Conservation (phyloP, 2,329 filamentous ascomycete genomes). For the Colletotrichum siamense region DNA sequence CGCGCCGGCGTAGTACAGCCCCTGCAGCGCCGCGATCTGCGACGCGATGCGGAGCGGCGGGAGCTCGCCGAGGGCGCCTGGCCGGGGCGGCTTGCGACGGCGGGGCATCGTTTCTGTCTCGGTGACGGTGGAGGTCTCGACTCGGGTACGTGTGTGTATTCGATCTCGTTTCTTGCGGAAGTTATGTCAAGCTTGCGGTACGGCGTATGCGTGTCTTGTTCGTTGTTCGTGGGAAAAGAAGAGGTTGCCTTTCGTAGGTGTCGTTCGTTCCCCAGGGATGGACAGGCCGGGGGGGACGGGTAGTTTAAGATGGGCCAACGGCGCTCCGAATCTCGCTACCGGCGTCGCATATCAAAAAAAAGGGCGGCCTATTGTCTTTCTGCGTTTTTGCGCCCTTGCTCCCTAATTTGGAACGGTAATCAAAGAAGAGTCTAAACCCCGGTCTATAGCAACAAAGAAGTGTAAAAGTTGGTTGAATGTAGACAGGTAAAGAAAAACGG, state of each 20-base stretch:
- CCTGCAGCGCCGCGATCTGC: conserved; percentile 64
- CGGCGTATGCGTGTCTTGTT: neutral
- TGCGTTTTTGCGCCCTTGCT: neutral
- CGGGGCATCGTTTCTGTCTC: conserved; percentile 51
- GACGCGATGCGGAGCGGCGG: conserved; percentile 63
- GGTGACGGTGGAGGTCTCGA: neutral
- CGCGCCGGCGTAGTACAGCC: conserved; percentile 58
- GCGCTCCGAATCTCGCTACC: conserved; percentile 16
- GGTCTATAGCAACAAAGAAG: neutral
- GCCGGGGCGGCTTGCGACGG: conserved; percentile 61
- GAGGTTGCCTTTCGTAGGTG: neutral
- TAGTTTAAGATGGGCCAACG: neutral
- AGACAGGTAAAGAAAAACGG: neutral
- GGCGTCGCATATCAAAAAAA: conserved; percentile 6
- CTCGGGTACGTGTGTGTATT: neutral
- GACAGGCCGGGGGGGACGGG: neutral
- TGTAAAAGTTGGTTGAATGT: neutral
- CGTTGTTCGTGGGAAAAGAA: neutral
- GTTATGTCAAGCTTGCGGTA: neutral
- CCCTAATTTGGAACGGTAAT: neutral
- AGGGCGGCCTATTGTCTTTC: neutral
- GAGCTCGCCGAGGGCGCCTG: conserved; percentile 66
- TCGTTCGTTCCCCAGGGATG: neutral
- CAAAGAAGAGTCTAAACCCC: neutral
- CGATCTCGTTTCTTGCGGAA: neutral